Base-by-base conservation (phyloP, 2,329 filamentous ascomycete species). In the Didymella glomerata region DNA sequence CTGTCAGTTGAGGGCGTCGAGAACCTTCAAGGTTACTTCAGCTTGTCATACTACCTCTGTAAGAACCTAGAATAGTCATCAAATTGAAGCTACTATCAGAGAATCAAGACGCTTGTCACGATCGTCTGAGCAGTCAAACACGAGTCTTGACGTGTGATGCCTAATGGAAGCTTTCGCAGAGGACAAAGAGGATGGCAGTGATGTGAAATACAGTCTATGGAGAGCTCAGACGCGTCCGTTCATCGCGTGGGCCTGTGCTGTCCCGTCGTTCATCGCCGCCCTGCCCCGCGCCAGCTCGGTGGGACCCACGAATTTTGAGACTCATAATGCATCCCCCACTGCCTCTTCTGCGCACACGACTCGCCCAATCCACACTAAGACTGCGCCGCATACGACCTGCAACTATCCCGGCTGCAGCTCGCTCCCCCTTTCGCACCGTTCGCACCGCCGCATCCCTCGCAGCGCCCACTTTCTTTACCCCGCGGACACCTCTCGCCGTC, bases 391-490 rank as follows among this genome's bases (percentile, higher is more conserved):
- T 45, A 45, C 68, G 47, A 52, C 58, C 53, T 34, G 47, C 38
- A 38, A 40, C 41, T 25, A 40, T 28, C 22, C 46, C 58, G 18
- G 48, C 36, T 45, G 48, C 60, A 45, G 36, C 44, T 48, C 57
- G 22, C 45, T 25, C 13, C 50, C 57, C 50, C 42, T 60, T 46
- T 59, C 55, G 46, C 45, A 40, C 56, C 16, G 48, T 63, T 18
- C 56, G 46, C 40, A 40, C 14, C 25, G 41, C 46, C 30, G 54
- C 68, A 34, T 51, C 61, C 52, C 62, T 53, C 60, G 57, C 59
- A 62, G 48, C 64, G 5, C 54, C 59, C 56, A 45, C 60, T 51
- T 76, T 74, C 70, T 74, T 75, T 65, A 72, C 71, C 68, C 70
- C 72, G 57, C 72, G 65, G 30, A 68, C 62, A 20, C 70, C 68